Conservation (phyloP, 345 rosid genomes). For the Eucalyptus sp. region DNA sequence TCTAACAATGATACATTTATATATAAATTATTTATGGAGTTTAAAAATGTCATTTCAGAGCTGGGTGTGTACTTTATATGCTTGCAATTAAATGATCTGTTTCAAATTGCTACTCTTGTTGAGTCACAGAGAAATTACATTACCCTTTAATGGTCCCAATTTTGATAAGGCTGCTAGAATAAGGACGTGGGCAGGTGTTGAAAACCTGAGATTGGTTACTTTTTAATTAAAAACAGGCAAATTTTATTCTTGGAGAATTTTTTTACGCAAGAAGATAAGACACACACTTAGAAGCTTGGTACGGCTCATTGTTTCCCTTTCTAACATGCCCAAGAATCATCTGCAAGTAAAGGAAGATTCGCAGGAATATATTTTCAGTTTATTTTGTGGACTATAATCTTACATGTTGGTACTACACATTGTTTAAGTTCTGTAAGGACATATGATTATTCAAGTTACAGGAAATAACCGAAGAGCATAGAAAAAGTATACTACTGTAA, state of each 20-base stretch:
- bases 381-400: neutral
- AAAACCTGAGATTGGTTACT: neutral
- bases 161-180: neutral
- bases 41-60: neutral
- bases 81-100: neutral
- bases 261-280: neutral
- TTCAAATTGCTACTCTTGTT: neutral
- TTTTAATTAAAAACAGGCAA: neutral
- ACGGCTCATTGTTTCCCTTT: neutral
- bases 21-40: neutral
- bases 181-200: neutral
- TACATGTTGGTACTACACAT: neutral
- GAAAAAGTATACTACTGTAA: neutral
- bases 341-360: neutral
- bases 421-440: neutral
- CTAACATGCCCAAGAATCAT: neutral
- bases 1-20: neutral
- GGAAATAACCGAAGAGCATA: neutral
- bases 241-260: neutral
- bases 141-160: neutral
- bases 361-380: neutral
- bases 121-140: neutral
- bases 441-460: neutral
- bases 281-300: neutral
- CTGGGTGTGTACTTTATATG: neutral